These are phyloP conservation scores for Metschnikowia baotianmanensis DNA, from an alignment of 805 yeast genomes.

Conservation along the genomic window DNA sequence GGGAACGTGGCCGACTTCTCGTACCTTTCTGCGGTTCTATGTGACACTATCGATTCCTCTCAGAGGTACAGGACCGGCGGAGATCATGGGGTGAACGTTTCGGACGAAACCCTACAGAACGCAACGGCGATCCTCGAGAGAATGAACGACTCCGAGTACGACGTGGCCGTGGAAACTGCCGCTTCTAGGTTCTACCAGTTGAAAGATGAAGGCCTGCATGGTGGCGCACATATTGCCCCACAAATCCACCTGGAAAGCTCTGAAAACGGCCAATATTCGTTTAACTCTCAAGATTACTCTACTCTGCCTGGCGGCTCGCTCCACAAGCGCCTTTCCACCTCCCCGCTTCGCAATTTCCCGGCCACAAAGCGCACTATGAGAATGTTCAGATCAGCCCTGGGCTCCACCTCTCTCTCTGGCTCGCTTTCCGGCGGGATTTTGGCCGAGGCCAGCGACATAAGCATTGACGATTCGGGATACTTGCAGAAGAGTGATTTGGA, in stretches of 20 bases:
- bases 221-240: too few species aligned
- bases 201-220: background rate
- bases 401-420: too few species aligned
- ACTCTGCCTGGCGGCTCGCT: background rate
- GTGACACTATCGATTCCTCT: slow-evolving; percentile 1
- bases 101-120: slow-evolving; percentile 1
- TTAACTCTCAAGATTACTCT: background rate
- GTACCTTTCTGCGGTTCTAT: slow-evolving; percentile 7
- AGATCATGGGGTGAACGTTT: background rate
- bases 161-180: slow-evolving; percentile 29
- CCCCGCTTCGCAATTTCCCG: slow-evolving; percentile 23
- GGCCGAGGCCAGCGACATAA: slow-evolving; percentile 29
- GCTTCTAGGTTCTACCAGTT: slow-evolving; percentile 27
- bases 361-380: slow-evolving; percentile 10
- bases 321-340: slow-evolving; percentile 23
- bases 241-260: too few species aligned
- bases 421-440: background rate
- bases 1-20: slow-evolving; percentile 23
- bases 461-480: slow-evolving; percentile 29
- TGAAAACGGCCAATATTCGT: too few species aligned
- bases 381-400: background rate
- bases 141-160: slow-evolving; percentile 28
- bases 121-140: slow-evolving; percentile 7
- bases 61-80: slow-evolving; percentile 1
- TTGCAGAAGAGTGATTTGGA: slow-evolving; percentile 24